A percentile compares a stretch with the other conserved stretches of the same genome.
Conservation (phyloP, 495 filamentous ascomycete species). For the Lepidopterella palustris region DNA sequence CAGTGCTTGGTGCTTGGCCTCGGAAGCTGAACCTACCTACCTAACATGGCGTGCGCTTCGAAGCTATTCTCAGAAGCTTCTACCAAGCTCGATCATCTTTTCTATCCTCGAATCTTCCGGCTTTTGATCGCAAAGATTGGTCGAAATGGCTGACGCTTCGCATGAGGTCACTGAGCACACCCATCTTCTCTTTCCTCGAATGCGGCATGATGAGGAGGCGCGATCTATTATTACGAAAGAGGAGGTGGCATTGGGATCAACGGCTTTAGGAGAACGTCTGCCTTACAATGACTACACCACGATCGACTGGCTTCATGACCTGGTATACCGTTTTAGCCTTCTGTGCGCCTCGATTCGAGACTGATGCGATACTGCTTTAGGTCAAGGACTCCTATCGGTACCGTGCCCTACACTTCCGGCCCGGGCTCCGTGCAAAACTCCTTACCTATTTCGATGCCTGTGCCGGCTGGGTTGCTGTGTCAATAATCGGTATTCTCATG, state of each 20-base stretch:
- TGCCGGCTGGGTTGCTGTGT: conserved; percentile 46
- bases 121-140: background rate
- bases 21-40: too few relatives aligned
- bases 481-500: conserved; percentile 46
- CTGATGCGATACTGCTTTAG: conserved; percentile 22
- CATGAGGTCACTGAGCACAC: conserved; percentile 25
- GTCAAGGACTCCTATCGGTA: conserved; percentile 50
- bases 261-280: conserved; percentile 45
- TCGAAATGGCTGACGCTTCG: background rate
- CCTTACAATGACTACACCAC: conserved; percentile 52
- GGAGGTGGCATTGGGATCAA: conserved; percentile 38
- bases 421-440: conserved; percentile 34
- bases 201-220: conserved; percentile 31
- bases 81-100: background rate
- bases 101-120: background rate
- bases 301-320: conserved; percentile 52
- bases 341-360: background rate
- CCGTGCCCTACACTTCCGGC: conserved; percentile 35
- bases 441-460: conserved; percentile 36
- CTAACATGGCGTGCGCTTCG: background rate
- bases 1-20: background rate
- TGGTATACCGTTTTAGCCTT: too few relatives aligned
- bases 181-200: conserved; percentile 23
- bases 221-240: conserved; percentile 37
- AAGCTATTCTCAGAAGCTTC: background rate